Conservation (phyloP, 768 basidiomycete genomes). For the Lactarius tabidus region DNA sequence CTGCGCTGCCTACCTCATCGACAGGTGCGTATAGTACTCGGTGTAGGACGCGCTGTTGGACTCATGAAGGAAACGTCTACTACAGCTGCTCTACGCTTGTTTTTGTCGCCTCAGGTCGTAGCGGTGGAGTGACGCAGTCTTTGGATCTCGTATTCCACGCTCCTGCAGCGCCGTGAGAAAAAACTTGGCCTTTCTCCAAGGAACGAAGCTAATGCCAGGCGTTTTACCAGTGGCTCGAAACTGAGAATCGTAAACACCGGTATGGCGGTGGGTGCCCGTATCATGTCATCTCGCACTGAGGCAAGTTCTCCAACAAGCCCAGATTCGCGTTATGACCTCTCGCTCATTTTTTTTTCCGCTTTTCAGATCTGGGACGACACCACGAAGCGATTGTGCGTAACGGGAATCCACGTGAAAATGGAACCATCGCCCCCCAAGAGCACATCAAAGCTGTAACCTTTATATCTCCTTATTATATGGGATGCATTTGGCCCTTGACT, state of each 20-base stretch:
- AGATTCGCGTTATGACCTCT: not conserved
- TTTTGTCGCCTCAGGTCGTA: constrained; percentile 12
- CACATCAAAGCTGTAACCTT: constrained; percentile 15
- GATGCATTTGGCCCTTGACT: not conserved
- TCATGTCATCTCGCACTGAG: constrained; percentile 28
- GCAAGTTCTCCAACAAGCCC: not conserved
- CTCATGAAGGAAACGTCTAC: not conserved
- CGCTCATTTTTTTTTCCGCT: not conserved
- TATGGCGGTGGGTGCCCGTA: constrained; percentile 25
- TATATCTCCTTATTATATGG: not conserved
- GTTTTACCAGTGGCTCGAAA: constrained; percentile 21
- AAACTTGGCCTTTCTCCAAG: not conserved
- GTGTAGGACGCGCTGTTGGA: not conserved
- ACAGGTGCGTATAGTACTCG: constrained; percentile 21
- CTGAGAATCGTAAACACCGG: constrained; percentile 28
- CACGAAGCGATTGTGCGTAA: constrained; percentile 22
- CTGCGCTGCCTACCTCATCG: constrained; percentile 29
- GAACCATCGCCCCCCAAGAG: constrained; percentile 20
- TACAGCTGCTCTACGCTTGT: constrained; percentile 26
- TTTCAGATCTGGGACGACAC: constrained; percentile 29
- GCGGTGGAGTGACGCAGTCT: constrained; percentile 22
- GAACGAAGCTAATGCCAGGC: not conserved
- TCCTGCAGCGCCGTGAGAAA: constrained; percentile 26
- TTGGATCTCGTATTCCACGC: constrained; percentile 27
- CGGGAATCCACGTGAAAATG: constrained; percentile 27